Percentiles rank a stretch among this genome's conserved stretches.
Conservation (phyloP, 495 filamentous ascomycete genomes). For the Penicillium verhagenii region DNA sequence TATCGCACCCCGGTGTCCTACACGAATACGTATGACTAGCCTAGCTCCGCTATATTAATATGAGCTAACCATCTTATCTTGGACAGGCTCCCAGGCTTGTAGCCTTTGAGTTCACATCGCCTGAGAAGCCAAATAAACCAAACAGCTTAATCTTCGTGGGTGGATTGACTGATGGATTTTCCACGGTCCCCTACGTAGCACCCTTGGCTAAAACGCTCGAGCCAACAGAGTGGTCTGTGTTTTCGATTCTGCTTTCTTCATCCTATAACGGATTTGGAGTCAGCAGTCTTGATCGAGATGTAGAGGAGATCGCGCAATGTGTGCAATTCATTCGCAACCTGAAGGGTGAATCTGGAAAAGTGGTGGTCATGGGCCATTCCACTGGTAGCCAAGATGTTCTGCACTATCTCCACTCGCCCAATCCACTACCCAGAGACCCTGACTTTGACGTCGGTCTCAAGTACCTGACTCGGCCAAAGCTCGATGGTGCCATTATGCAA, state of each 20-base stretch:
- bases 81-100: slow-evolving; percentile 51
- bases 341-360: slow-evolving; percentile 49
- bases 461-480: slow-evolving; percentile 33
- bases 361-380: slow-evolving; percentile 88
- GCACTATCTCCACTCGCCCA: slow-evolving; percentile 59
- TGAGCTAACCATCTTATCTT: slow-evolving; percentile 8
- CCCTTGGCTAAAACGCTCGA: slow-evolving; percentile 56
- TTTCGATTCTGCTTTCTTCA: slow-evolving; percentile 58
- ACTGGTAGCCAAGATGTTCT: slow-evolving; percentile 87
- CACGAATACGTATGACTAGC: slow-evolving; percentile 38
- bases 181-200: slow-evolving; percentile 62
- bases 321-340: slow-evolving; percentile 67
- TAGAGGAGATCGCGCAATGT: slow-evolving; percentile 66
- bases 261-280: slow-evolving; percentile 75
- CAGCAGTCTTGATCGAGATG: slow-evolving; percentile 65
- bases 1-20: slow-evolving; percentile 33
- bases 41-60: not conserved
- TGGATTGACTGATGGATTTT: slow-evolving; percentile 78
- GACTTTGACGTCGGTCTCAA: slow-evolving; percentile 25
- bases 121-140: slow-evolving; percentile 30
- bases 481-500: slow-evolving; percentile 84
- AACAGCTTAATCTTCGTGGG: slow-evolving; percentile 82
- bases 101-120: slow-evolving; percentile 56
- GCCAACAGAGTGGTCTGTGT: slow-evolving; percentile 59
- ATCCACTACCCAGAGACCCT: slow-evolving; percentile 25